A percentile compares a stretch with the other conserved stretches of the same genome.
Evolutionary conservation across 2,329 filamentous ascomycete species (phyloP).

Genomic region (Talaromyces sp.): DNA sequence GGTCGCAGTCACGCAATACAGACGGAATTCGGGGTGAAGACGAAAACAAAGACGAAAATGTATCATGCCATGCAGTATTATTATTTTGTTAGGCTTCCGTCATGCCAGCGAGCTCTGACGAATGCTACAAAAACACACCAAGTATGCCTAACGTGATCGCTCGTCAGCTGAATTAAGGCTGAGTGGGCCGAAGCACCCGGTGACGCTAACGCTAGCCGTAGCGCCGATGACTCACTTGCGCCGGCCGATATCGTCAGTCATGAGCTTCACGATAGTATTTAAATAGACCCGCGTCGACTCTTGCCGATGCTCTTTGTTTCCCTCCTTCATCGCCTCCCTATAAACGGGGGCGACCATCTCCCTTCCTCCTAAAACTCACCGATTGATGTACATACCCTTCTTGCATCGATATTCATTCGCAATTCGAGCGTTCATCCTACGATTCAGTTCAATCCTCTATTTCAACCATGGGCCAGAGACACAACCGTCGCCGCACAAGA

Average conservation of each 20-base stretch:
- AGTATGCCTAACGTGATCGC: neutral
- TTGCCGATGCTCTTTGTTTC: neutral
- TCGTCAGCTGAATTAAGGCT: neutral
- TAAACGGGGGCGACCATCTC: neutral
- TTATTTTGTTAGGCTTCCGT: neutral
- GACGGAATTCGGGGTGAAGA: neutral
- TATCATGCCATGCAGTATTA: neutral
- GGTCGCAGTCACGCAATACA: neutral
- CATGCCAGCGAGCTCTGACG: neutral
- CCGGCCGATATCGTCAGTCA: neutral
- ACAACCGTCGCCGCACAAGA: conserved; percentile 42
- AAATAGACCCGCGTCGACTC: neutral
- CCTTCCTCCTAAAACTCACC: neutral
- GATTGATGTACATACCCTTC: neutral
- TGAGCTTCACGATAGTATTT: neutral
- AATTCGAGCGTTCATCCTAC: neutral
- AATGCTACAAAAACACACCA: neutral
- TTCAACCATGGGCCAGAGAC: conserved; percentile 40
- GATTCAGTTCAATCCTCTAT: neutral
- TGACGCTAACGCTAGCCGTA: neutral
- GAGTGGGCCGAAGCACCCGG: neutral
- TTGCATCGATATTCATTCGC: neutral
- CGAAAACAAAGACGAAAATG: neutral
- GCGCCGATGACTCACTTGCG: neutral
- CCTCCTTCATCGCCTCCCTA: neutral